Evolutionary conservation across 441 rosid species (phyloP).

Genomic region (Arabidopsis lyrata): DNA sequence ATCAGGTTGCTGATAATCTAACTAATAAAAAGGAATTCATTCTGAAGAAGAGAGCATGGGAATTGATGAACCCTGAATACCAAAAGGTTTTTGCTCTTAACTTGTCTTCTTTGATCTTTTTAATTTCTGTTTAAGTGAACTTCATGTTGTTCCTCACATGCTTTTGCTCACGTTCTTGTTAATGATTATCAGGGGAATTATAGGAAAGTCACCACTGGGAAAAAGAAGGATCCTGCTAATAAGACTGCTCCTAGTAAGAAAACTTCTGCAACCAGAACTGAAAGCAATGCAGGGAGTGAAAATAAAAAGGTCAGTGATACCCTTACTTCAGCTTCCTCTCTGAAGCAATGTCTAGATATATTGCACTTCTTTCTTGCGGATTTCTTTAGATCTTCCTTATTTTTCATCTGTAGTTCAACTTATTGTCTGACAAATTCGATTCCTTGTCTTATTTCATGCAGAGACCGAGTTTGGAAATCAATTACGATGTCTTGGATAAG

Average conservation of each 20-base stretch:
- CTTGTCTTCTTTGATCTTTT: not conserved
- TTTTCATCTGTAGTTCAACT: not conserved
- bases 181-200: slow-evolving; percentile 33
- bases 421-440: not conserved
- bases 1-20: slow-evolving; percentile 39
- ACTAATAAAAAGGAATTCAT: slow-evolving; percentile 18
- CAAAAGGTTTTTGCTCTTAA: slow-evolving; percentile 34
- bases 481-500: slow-evolving; percentile 46
- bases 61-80: slow-evolving; percentile 38
- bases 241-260: slow-evolving; percentile 40
- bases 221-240: slow-evolving; percentile 41
- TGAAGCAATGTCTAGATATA: slow-evolving; percentile 2
- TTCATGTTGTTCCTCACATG: not conserved
- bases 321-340: slow-evolving; percentile 7
- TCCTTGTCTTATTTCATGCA: slow-evolving; percentile 21
- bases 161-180: slow-evolving; percentile 9
- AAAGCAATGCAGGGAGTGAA: slow-evolving; percentile 32
- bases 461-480: slow-evolving; percentile 45
- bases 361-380: not conserved
- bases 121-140: not conserved
- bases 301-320: slow-evolving; percentile 41
- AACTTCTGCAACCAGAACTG: slow-evolving; percentile 7
- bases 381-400: slow-evolving; percentile 9
- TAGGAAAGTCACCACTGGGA: slow-evolving; percentile 20
- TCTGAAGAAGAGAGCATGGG: slow-evolving; percentile 43